Conservation (phyloP, 1,139 yeast species). For the Pichia norvegensis region DNA sequence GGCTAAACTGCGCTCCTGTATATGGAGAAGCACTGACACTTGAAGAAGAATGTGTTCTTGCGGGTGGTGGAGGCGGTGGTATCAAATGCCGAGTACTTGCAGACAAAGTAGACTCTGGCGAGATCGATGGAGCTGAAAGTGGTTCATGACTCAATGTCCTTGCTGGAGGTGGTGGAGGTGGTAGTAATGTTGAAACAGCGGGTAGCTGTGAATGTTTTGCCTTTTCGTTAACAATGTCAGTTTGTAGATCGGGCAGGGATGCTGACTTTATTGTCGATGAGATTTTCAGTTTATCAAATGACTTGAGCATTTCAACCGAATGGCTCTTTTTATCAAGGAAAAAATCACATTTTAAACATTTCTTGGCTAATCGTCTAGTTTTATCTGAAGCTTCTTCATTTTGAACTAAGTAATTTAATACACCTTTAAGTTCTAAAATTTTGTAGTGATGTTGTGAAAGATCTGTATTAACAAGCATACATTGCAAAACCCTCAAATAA, state of each 20-base stretch:
- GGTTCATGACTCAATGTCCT: not conserved
- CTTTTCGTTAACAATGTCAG: too few species aligned
- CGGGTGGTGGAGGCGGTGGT: not conserved
- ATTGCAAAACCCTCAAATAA: conserved; percentile 67
- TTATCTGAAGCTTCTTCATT: conserved; percentile 19
- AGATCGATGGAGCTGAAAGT: not conserved
- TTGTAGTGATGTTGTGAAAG: conserved; percentile 52
- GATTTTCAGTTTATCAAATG: not conserved
- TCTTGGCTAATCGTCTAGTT: conserved; percentile 52
- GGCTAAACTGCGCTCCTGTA: not conserved
- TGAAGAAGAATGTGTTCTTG: not conserved
- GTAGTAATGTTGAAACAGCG: too few species aligned
- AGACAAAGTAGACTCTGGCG: not conserved
- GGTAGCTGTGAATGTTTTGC: too few species aligned
- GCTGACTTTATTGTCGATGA: not conserved
- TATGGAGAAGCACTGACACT: not conserved
- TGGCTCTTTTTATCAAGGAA: not conserved
- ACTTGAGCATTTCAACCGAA: not conserved
- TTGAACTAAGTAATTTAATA: conserved; percentile 36
- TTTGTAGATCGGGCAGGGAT: not conserved
- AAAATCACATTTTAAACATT: conserved; percentile 32
- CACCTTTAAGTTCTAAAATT: conserved; percentile 41
- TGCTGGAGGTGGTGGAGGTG: not conserved
- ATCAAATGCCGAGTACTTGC: not conserved
- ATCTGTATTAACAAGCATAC: conserved; percentile 62